A percentile compares a stretch with the other conserved stretches of the same genome.
Evolutionary conservation across 2,329 filamentous ascomycete species (phyloP).

Genomic region (Fusarium zealandicum): DNA sequence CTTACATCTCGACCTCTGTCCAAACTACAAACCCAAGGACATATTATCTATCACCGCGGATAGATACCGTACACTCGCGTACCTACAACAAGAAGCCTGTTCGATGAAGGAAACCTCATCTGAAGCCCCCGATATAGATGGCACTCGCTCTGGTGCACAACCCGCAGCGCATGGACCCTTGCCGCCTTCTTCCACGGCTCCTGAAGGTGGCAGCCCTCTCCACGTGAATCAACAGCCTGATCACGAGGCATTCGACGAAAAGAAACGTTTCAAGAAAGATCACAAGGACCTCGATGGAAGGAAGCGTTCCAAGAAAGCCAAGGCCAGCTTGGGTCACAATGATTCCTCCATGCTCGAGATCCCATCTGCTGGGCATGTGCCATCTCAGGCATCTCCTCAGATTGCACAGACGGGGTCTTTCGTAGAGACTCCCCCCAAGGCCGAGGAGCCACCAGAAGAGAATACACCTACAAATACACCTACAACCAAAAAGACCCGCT

Average conservation of each 20-base stretch:
- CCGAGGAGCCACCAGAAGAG: conserved; percentile 28
- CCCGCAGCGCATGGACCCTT: conserved; percentile 61
- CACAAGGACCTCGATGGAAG: conserved; percentile 20
- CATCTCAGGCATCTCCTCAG: conserved; percentile 57
- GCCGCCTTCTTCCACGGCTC: conserved; percentile 15
- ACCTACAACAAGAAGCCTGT: conserved; percentile 42
- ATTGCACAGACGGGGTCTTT: conserved; percentile 64
- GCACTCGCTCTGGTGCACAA: conserved; percentile 62
- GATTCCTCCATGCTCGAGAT: conserved; percentile 39
- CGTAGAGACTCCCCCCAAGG: conserved; percentile 48
- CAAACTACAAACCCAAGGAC: conserved; percentile 20
- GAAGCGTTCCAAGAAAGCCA: conserved; percentile 16
- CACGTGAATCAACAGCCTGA: conserved; percentile 28
- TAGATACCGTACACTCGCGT: conserved; percentile 6
- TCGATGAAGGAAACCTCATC: conserved; percentile 70
- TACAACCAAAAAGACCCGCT: conserved; percentile 48
- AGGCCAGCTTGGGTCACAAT: conserved; percentile 26
- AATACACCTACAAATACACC: conserved; percentile 43
- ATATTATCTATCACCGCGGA: conserved; percentile 17
- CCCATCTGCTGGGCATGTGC: conserved; percentile 30
- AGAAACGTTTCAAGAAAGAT: conserved; percentile 11
- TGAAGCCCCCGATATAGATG: conserved; percentile 62
- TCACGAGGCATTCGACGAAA: conserved; percentile 17
- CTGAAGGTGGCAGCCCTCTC: conserved; percentile 15
- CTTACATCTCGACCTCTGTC: conserved; percentile 17